Percentiles rank a stretch among this genome's conserved stretches.
These are phyloP conservation scores for Blastobotrys buckinghamii DNA, from an alignment of 1,139 yeast genomes.

Conservation along the genomic window DNA sequence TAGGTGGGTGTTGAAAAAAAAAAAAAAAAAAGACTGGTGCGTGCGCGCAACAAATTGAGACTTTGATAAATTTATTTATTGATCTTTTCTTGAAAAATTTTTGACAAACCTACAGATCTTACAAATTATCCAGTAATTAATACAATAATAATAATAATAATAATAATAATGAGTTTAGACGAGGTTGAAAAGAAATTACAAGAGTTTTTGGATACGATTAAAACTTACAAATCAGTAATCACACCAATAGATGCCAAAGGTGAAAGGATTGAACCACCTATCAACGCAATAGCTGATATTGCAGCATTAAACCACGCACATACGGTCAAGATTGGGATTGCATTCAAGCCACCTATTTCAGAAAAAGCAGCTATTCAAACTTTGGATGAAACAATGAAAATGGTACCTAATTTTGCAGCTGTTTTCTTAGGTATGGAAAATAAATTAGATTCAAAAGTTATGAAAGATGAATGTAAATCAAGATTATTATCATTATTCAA, in stretches of 20 bases:
- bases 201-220: neutral
- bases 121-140: neutral
- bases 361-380: slow-evolving; percentile 50
- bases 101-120: neutral
- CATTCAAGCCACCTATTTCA: slow-evolving; percentile 57
- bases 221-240: slow-evolving; percentile 3
- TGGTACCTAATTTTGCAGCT: slow-evolving; percentile 20
- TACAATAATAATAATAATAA: neutral
- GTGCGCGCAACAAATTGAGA: neutral
- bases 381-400: slow-evolving; percentile 44
- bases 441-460: slow-evolving; percentile 14
- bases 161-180: neutral
- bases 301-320: slow-evolving; percentile 64
- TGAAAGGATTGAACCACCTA: slow-evolving; percentile 18
- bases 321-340: slow-evolving; percentile 70
- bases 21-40: neutral
- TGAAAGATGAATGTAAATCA: slow-evolving; percentile 11
- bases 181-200: neutral
- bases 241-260: neutral
- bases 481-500: slow-evolving; percentile 9
- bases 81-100: neutral
- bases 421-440: slow-evolving; percentile 15
- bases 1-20: neutral
- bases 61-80: neutral
- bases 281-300: slow-evolving; percentile 54